These are phyloP conservation scores for Juncus effusus DNA, from an alignment of 176 grass and related monocot species.

Conservation along the genomic window DNA sequence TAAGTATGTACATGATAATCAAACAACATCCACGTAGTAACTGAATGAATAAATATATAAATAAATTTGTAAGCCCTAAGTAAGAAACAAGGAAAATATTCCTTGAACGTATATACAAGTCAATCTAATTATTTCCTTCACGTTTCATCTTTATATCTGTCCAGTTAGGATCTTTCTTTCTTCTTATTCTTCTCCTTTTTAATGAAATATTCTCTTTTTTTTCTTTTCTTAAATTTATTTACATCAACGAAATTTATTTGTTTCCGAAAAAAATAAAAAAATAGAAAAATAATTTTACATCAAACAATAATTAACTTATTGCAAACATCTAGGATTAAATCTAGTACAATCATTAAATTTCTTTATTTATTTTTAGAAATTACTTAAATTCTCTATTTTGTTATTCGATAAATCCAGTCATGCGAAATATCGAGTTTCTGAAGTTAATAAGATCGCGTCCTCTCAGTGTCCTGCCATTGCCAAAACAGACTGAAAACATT, in stretches of 20 bases:
- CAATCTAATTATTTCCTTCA: constrained; percentile 29
- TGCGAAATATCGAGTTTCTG: constrained; percentile 29
- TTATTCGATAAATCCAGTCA: constrained; percentile 38
- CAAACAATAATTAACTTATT: constrained; percentile 3
- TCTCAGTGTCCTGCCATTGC: constrained; percentile 30
- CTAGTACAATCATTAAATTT: constrained; percentile 11
- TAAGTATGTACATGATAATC: neutral
- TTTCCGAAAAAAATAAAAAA: neutral
- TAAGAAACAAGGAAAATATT: constrained; percentile 20
- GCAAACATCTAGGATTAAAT: neutral
- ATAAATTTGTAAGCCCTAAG: neutral
- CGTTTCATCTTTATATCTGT: constrained; percentile 31
- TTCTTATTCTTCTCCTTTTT: no score
- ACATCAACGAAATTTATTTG: constrained; percentile 3
- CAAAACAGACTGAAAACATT: constrained; percentile 29
- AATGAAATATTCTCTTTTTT: constrained; percentile 12
- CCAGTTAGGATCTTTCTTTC: constrained; percentile 1
- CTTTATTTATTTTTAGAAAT: constrained; percentile 1
- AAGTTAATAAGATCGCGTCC: constrained; percentile 28
- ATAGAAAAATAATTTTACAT: neutral
- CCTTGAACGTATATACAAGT: constrained; percentile 20
- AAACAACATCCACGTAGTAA: neutral
- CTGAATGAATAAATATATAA: neutral
- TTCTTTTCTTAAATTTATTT: constrained; percentile 15
- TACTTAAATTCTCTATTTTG: neutral